Conservation (phyloP, 148 eudicot genomes). For the Rhododendron ferrugineum region DNA sequence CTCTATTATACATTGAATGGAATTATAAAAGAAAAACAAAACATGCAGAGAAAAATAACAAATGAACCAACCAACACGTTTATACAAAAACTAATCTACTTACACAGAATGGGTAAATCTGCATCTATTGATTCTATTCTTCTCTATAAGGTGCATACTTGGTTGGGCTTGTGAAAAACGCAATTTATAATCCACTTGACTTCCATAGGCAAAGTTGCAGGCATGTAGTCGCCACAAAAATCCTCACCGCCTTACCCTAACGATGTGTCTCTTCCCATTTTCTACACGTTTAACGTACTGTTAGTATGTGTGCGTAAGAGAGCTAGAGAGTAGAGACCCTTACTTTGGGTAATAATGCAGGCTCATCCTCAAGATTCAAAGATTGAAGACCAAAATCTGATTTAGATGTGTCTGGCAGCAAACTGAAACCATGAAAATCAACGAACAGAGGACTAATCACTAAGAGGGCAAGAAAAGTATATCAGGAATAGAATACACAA, state of each 20-base stretch:
- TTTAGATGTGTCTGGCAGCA: conserved; percentile 30
- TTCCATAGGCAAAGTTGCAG: not conserved
- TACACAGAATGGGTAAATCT: not conserved
- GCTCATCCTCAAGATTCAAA: conserved; percentile 47
- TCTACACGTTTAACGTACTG: not conserved
- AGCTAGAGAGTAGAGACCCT: conserved; percentile 11
- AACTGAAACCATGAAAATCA: conserved; percentile 25
- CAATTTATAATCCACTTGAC: not conserved
- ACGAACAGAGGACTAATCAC: not conserved
- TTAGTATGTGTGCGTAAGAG: not conserved
- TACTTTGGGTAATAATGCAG: conserved; percentile 52
- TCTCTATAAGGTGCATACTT: not conserved
- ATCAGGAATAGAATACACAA: not conserved
- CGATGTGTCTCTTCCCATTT: not conserved
- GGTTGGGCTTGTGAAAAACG: not conserved
- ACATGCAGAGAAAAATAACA: not conserved
- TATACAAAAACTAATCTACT: not conserved
- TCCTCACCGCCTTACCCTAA: not conserved
- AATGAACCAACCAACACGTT: not conserved
- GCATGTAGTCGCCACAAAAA: not conserved
- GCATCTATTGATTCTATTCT: not conserved
- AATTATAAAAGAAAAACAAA: not conserved
- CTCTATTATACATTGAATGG: not conserved
- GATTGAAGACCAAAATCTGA: conserved; percentile 30
- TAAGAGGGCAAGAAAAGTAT: not conserved